These are phyloP conservation scores for Sodiomyces alkalinus DNA, from an alignment of 2,329 filamentous ascomycete genomes.

Conservation along the genomic window DNA sequence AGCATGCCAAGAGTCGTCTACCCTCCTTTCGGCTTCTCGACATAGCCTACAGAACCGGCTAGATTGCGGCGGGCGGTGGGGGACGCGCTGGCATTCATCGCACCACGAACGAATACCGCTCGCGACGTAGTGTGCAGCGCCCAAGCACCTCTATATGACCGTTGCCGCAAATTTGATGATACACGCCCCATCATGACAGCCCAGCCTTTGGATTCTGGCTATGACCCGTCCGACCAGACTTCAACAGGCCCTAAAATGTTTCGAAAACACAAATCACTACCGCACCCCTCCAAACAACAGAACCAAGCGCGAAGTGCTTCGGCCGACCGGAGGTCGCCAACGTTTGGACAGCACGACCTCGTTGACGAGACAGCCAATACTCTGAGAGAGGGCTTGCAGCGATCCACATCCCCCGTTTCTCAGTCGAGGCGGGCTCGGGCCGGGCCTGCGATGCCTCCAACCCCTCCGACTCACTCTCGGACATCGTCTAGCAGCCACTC, in stretches of 20 bases:
- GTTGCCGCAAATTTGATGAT: constrained; percentile 9
- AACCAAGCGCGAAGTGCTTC: constrained; percentile 1
- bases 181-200: constrained; percentile 18
- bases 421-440: constrained; percentile 25
- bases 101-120: too few species aligned
- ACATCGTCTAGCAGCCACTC: constrained; percentile 38
- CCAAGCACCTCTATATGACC: constrained; percentile 12
- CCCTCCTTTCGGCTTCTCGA: too few species aligned
- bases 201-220: constrained; percentile 13
- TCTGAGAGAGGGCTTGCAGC: too few species aligned
- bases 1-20: too few species aligned
- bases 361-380: constrained; percentile 8
- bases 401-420: too few species aligned
- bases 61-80: too few species aligned
- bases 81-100: too few species aligned
- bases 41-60: too few species aligned
- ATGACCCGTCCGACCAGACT: constrained; percentile 12
- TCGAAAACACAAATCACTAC: constrained; percentile 30
- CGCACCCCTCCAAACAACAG: constrained; percentile 14
- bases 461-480: constrained; percentile 45
- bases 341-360: constrained; percentile 7
- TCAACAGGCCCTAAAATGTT: constrained; percentile 21
- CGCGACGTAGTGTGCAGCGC: too few species aligned
- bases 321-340: constrained; percentile 6
- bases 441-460: constrained; percentile 42